A percentile compares a stretch with the other conserved stretches of the same genome.
These are phyloP conservation scores for Groenewaldozyma sp. DNA, from an alignment of 1,139 yeast genomes.

Conservation along the genomic window DNA sequence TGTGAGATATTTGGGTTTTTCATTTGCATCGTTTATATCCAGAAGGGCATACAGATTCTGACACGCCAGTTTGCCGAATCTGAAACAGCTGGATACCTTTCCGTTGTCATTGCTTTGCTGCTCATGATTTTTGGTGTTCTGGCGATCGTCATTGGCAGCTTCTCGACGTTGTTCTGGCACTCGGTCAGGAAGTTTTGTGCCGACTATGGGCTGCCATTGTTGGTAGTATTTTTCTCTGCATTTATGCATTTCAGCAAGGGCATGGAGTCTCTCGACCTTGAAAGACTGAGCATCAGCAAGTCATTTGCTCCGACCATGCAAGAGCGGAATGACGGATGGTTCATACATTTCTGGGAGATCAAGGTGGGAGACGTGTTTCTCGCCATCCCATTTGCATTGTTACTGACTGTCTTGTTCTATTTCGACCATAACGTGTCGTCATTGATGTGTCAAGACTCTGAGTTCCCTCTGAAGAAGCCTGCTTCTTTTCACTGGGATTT, in stretches of 20 bases:
- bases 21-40: conserved; percentile 80
- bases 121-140: conserved; percentile 71
- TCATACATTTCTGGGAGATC: conserved; percentile 71
- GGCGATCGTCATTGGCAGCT: conserved; percentile 49
- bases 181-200: conserved; percentile 57
- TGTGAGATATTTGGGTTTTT: conserved; percentile 93
- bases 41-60: conserved; percentile 81
- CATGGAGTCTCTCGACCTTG: conserved; percentile 43
- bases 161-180: conserved; percentile 52
- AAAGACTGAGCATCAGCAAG: conserved; percentile 57
- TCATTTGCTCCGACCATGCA: conserved; percentile 64
- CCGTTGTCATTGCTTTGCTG: conserved; percentile 60
- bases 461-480: conserved; percentile 76
- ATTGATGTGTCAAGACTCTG: conserved; percentile 77
- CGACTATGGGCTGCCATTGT: conserved; percentile 78
- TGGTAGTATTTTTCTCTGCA: conserved; percentile 85
- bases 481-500: conserved; percentile 92
- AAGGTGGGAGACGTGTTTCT: conserved; percentile 67
- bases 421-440: conserved; percentile 95
- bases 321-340: conserved; percentile 53
- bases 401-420: conserved; percentile 74
- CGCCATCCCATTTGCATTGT: conserved; percentile 86
- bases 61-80: conserved; percentile 52
- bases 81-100: conserved; percentile 49
- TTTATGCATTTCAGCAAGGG: conserved; percentile 84